Evolutionary conservation across 495 filamentous ascomycete genomes (phyloP), one percentile per base, ranked within the genome.

Genomic region (Daldinia childiae): DNA sequence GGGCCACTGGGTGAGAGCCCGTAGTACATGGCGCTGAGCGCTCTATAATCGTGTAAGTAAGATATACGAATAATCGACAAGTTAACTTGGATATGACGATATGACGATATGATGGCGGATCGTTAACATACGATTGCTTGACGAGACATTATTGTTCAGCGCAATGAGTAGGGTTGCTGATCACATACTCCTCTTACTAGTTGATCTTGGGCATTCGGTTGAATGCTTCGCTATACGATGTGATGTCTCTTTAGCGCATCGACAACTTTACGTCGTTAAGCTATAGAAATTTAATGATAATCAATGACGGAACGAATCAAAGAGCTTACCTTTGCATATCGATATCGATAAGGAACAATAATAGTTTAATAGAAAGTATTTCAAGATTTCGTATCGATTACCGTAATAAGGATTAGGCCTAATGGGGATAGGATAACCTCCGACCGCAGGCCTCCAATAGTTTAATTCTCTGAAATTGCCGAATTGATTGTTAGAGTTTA

Each of bases 1-100:
- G 54, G 94, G 94, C 93, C 93, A 97, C 72, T 87, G 89, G 70
- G 85, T 82, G 60, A 96, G 82, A 66, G 91, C 89, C 80, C 86
- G 89, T 62, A 88, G 82, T 83, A 89, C 89, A 76, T 83, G 87
- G 77, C 79, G 84, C 73, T 77, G 82, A 73, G 74, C 79, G 68
- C 83, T 75, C 77, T 84, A 29, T 21, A 45, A 1, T 30, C 19
- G 43, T 56, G 74, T 79, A 63, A 79, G 71, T 68, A 36, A 57
- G 6, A 2, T 21, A 30, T 45, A 61, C 11, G 19, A 56, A 51
- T 2, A 9, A 45, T 55, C n/a, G 12, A 41, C 11, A 41, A 30
- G 5, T 26, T 5, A 17, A 17, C 34, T 41, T 60, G 2, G 32
- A 36, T 27, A 34, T 48, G 17, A 48, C 17, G 17, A 48, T 48